phyloP scores from a whole-genome alignment of 257 asterid species.

The Parsonsia alboflavescens region DNA sequence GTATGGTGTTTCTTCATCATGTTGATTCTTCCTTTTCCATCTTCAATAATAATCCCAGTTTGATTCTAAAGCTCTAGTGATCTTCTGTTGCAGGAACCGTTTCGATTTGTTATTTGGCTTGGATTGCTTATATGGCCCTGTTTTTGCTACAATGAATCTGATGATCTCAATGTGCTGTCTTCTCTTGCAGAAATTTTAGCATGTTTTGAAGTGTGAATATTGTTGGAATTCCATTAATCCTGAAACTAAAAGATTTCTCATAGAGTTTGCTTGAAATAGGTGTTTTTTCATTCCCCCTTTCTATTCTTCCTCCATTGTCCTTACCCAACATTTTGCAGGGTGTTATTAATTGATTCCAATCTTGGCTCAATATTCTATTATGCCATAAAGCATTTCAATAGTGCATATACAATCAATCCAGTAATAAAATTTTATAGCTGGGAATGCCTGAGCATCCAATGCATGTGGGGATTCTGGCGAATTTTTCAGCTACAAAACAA shows the following conservation, averaged over 20 bases:
- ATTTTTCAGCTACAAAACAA: slow-evolving; percentile 17
- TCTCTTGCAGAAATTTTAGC: background rate
- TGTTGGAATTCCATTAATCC: background rate
- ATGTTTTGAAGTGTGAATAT: slow-evolving; percentile 19
- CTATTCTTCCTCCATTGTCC: background rate
- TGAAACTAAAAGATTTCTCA: background rate
- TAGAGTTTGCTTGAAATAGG: background rate
- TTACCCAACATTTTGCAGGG: background rate
- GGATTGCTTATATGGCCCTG: slow-evolving; percentile 27
- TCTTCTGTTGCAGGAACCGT: slow-evolving; percentile 38
- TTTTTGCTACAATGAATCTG: slow-evolving; percentile 23
- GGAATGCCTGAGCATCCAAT: slow-evolving; percentile 16
- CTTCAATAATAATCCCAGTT: background rate
- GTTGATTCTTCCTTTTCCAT: background rate
- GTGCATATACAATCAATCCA: background rate
- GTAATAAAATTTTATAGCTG: background rate
- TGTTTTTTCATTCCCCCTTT: background rate
- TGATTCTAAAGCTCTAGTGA: slow-evolving; percentile 1
- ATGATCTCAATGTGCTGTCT: background rate
- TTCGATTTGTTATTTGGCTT: slow-evolving; percentile 24
- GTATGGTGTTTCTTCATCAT: slow-evolving; percentile 19
- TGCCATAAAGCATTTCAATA: background rate
- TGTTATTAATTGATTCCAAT: background rate
- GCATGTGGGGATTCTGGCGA: slow-evolving; percentile 9
- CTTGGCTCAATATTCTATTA: background rate